Evolutionary conservation across 2,329 filamentous ascomycete species (phyloP).

Genomic region (Gyromitra esculenta): DNA sequence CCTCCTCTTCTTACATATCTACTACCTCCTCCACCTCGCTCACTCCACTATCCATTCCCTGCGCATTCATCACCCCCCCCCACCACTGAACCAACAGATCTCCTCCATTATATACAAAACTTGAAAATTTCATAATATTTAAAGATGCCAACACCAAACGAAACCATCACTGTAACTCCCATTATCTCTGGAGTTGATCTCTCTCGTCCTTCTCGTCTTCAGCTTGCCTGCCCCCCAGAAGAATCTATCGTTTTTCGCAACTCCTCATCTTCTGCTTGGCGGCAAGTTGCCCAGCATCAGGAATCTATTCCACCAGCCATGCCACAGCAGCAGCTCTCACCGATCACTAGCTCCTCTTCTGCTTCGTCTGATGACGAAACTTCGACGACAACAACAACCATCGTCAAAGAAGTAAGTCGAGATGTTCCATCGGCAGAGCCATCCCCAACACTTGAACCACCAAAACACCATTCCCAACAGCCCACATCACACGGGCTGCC

Average conservation of each 20-base stretch:
- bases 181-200: conserved; percentile 29
- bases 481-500: conserved; percentile 46
- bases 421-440: conserved; percentile 46
- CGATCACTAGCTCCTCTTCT: conserved; percentile 34
- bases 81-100: conserved; percentile 17
- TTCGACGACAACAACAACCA: conserved; percentile 32
- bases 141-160: conserved; percentile 53
- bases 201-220: conserved; percentile 49
- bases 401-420: conserved; percentile 37
- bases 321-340: conserved; percentile 47
- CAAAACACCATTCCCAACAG: conserved; percentile 44
- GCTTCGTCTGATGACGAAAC: conserved; percentile 40
- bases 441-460: conserved; percentile 45
- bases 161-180: conserved; percentile 41
- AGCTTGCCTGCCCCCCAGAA: conserved; percentile 53
- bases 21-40: conserved; percentile 22
- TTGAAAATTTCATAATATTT: conserved; percentile 21
- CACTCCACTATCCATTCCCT: conserved; percentile 36
- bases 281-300: conserved; percentile 34
- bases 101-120: conserved; percentile 25
- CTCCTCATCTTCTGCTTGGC: conserved; percentile 43
- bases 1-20: conserved; percentile 2
- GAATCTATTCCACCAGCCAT: conserved; percentile 36
- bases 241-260: conserved; percentile 45
- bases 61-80: conserved; percentile 20